phyloP scores from a whole-genome alignment of 306 rosid species.

The Quercus mongolica region DNA sequence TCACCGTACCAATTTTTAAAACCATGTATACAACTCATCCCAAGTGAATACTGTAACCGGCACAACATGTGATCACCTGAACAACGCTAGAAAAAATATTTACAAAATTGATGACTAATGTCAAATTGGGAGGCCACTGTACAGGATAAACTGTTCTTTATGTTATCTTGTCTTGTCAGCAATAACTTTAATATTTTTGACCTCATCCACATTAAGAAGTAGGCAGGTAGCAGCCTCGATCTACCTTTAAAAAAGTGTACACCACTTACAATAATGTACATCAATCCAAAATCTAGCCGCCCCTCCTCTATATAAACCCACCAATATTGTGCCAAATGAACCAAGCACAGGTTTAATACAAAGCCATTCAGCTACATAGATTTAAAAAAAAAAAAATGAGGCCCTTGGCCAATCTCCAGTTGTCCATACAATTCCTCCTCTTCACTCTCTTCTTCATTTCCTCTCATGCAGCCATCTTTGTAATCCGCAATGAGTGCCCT shows the following conservation, averaged over 20 bases:
- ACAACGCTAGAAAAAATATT: not conserved
- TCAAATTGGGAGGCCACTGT: no score
- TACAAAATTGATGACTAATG: not conserved
- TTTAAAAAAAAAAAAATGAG: not conserved
- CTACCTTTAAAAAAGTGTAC: not conserved
- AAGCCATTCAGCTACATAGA: not conserved
- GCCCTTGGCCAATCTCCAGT: not conserved
- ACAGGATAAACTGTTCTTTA: no score
- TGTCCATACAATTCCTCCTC: not conserved
- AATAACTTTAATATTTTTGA: not conserved
- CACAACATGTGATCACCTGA: not conserved
- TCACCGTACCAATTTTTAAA: no score
- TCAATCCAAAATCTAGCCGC: not conserved
- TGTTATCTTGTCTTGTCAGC: not conserved
- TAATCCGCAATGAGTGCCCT: slow-evolving; percentile 17
- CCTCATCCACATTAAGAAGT: not conserved
- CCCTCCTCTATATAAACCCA: not conserved
- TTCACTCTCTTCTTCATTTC: not conserved
- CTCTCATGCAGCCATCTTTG: slow-evolving; percentile 18
- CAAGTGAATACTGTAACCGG: no score
- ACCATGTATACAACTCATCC: no score
- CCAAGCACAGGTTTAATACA: not conserved
- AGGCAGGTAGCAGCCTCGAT: not conserved
- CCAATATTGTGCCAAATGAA: not conserved
- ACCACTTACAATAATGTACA: not conserved